Evolutionary conservation across 805 yeast genomes (phyloP), one percentile per base, ranked within the genome.

Genomic region (Candida suzukii): DNA sequence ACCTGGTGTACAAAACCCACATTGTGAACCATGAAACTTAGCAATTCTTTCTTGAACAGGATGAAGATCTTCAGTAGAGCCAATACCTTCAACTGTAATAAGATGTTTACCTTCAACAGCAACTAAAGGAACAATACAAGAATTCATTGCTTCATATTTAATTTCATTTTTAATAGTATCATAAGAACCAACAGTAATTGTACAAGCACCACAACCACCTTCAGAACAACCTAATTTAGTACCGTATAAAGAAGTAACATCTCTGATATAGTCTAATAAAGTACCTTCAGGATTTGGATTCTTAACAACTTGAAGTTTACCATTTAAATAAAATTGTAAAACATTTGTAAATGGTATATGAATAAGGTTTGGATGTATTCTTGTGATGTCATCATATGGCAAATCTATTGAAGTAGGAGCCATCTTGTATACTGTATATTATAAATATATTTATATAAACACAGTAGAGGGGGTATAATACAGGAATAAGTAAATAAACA

Each of bases 141-240:
- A 68, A 44, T 70, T 70, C 33, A 70, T 59, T 1, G 76, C 72
- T 29, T 56, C 53, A 45, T 63, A 58, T 27, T 50, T 52, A 34
- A 65, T 61, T 30, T 51, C 53, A 37, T 57, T 51, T 9, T 38
- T 44, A 13, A 37, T 17, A 10, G 49, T 40, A 35, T 62, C 63
- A 52, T 60, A 57, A 11, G 60, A 57, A 7, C 65, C 68, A 5
- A 70, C 49, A 9, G 68, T 66, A 24, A 71, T 68, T 2, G 75
- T 68, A 44, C 76, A 70, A 3, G 75, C 75, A 25, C 74, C 74
- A 51, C 76, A 70, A 4, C 76, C 76, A 18, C 75, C 74, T 48
- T 70, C 76, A 13, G 71, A 66, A 50, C 76, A 70, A 13, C 74
- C 74, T 17, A 70, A 63, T 47, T 70, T 70, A 11, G 75, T 68